phyloP scores from a whole-genome alignment of 179 eudicot genomes.

The Spinacia oleracea region DNA sequence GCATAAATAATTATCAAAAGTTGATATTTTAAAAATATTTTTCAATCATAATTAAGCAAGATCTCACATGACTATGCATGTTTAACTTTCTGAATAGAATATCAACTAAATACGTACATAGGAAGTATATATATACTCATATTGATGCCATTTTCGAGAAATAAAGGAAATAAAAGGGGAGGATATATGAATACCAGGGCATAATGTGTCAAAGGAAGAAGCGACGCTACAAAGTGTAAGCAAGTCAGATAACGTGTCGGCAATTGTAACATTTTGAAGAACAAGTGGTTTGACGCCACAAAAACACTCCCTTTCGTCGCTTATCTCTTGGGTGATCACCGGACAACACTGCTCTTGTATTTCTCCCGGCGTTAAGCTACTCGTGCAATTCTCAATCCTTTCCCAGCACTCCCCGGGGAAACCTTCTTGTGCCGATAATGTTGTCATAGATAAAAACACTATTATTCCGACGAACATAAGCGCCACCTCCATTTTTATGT shows the following conservation, averaged over 20 bases:
- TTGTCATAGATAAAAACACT: background rate
- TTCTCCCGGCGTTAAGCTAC: background rate
- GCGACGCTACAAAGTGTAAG: background rate
- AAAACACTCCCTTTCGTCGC: background rate
- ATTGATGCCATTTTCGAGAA: background rate
- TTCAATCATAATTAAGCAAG: no score
- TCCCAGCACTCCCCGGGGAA: background rate
- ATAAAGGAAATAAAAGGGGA: background rate
- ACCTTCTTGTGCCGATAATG: background rate
- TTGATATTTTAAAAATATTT: no score
- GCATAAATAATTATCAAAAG: no score
- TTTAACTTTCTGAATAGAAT: no score
- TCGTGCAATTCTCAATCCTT: background rate
- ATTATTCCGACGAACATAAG: background rate
- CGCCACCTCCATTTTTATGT: background rate
- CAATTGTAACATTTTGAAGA: background rate
- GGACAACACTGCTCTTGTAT: background rate
- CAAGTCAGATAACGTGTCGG: background rate
- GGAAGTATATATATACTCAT: no score
- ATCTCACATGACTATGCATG: no score
- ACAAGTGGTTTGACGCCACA: background rate
- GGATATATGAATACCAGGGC: background rate
- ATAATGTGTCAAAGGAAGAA: background rate
- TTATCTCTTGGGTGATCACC: background rate
- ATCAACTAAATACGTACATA: no score